Percentiles rank a stretch among this genome's conserved stretches.
Evolutionary conservation across 768 basidiomycete genomes (phyloP).

Genomic region (Leccinum arenicola): DNA sequence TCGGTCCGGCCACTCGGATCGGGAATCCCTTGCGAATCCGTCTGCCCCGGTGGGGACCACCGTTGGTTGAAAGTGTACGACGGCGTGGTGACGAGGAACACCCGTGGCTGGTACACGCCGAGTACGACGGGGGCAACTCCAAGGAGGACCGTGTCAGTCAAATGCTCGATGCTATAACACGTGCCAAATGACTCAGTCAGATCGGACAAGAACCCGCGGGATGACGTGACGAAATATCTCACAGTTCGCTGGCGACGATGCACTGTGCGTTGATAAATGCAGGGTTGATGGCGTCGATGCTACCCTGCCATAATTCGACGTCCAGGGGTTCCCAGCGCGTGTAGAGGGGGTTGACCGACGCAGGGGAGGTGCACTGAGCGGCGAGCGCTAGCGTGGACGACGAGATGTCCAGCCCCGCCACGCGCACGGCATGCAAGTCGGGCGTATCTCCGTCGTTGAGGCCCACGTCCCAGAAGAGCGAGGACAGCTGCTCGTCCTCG

Average conservation of each 20-base stretch:
- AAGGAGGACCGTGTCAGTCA: conserved; percentile 54
- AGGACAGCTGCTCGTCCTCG: conserved; percentile 17
- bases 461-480: conserved; percentile 23
- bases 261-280: conserved; percentile 64
- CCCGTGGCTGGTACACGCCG: conserved; percentile 71
- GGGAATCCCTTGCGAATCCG: conserved; percentile 46
- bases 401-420: conserved; percentile 72
- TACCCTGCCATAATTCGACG: conserved; percentile 73
- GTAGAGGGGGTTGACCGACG: conserved; percentile 30
- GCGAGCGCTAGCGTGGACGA: conserved; percentile 54
- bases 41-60: conserved; percentile 56
- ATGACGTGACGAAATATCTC: conserved; percentile 27
- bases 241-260: conserved; percentile 83
- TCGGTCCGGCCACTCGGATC: conserved; percentile 78
- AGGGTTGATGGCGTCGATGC: conserved; percentile 63
- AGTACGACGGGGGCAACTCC: conserved; percentile 70
- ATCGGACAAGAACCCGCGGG: not conserved
- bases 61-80: conserved; percentile 80
- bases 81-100: conserved; percentile 81
- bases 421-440: conserved; percentile 53
- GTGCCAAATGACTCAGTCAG: conserved; percentile 12
- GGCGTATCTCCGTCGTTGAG: conserved; percentile 40
- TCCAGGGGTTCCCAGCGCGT: conserved; percentile 68
- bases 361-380: conserved; percentile 44
- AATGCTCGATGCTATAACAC: conserved; percentile 69